Evolutionary conservation across 192 early-diverging fungal species (phyloP).

Genomic region (Umbelopsis ramanniana): DNA sequence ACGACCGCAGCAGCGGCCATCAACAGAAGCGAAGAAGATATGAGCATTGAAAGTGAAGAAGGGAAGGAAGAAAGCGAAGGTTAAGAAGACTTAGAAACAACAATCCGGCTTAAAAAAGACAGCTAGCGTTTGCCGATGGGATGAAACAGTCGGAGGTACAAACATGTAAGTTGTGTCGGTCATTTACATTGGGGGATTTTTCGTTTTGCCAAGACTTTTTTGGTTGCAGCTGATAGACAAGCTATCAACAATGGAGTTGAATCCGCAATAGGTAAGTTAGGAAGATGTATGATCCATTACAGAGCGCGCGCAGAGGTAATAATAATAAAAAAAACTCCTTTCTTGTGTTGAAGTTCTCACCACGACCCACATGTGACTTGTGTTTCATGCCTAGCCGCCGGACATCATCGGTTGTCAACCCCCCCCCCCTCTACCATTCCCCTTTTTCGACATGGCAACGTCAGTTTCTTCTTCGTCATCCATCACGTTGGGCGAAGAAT

Average conservation of each 20-base stretch:
- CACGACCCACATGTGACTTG: slow-evolving; percentile 11
- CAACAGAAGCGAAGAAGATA: slow-evolving; percentile 15
- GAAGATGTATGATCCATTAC: background rate
- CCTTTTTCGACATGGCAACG: slow-evolving; percentile 15
- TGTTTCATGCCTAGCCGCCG: background rate
- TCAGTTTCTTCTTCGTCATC: slow-evolving; percentile 18
- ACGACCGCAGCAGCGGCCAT: background rate
- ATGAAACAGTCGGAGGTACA: slow-evolving; percentile 24
- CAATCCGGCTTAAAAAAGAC: background rate
- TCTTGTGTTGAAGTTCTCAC: background rate
- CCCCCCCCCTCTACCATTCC: background rate
- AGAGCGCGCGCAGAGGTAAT: too few species aligned
- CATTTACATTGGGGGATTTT: background rate
- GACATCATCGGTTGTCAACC: background rate
- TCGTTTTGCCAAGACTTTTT: slow-evolving; percentile 10
- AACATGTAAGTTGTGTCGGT: slow-evolving; percentile 3
- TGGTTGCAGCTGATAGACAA: background rate
- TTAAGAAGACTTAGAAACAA: background rate
- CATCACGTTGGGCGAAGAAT: slow-evolving; percentile 5
- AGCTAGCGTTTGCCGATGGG: background rate
- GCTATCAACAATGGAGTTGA: background rate
- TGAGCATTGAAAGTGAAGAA: slow-evolving; percentile 11
- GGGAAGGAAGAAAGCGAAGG: background rate
- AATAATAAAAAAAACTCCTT: too few species aligned
- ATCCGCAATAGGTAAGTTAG: too few species aligned